Percentiles rank a stretch among this genome's conserved stretches.
These are phyloP conservation scores for Penicillium simplicissimum DNA, from an alignment of 495 filamentous ascomycete genomes.

Conservation along the genomic window DNA sequence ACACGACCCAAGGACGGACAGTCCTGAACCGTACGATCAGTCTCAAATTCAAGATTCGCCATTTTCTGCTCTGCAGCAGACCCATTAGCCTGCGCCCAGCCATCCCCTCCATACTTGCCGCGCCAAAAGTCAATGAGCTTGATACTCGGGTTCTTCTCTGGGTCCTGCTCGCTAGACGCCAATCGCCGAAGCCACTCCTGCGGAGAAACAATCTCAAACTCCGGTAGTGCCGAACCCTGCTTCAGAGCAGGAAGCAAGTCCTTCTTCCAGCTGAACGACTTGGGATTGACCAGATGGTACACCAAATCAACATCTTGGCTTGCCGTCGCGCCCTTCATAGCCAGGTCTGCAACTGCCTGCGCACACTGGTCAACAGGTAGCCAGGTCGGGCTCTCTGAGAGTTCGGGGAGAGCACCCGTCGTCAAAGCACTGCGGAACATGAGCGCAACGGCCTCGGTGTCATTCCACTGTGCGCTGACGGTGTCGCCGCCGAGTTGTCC, in stretches of 20 bases:
- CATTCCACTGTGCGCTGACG: constrained; percentile 59
- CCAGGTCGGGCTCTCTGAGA: constrained; percentile 59
- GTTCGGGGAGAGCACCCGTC: constrained; percentile 52
- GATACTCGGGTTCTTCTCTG: constrained; percentile 56
- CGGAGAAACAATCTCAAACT: constrained; percentile 48
- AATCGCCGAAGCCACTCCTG: constrained; percentile 53
- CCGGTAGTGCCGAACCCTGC: constrained; percentile 31
- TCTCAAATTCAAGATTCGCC: constrained; percentile 23
- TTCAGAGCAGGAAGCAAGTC: constrained; percentile 54
- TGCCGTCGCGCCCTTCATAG: background rate
- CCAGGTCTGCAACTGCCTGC: constrained; percentile 30
- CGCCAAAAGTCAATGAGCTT: constrained; percentile 59
- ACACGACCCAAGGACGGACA: constrained; percentile 20
- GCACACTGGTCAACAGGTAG: constrained; percentile 41
- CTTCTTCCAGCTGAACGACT: constrained; percentile 52
- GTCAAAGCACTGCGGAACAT: constrained; percentile 55
- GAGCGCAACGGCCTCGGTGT: constrained; percentile 62
- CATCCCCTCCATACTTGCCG: constrained; percentile 26
- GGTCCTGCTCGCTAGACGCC: constrained; percentile 46
- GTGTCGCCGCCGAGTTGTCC: constrained; percentile 65
- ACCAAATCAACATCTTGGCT: constrained; percentile 33
- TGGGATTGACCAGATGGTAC: constrained; percentile 54
- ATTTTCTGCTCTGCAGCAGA: background rate
- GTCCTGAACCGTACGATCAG: constrained; percentile 21
- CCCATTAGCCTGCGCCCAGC: background rate